Base-by-base conservation (phyloP, 1,139 yeast genomes). In the Saccharomyces hybrid region DNA sequence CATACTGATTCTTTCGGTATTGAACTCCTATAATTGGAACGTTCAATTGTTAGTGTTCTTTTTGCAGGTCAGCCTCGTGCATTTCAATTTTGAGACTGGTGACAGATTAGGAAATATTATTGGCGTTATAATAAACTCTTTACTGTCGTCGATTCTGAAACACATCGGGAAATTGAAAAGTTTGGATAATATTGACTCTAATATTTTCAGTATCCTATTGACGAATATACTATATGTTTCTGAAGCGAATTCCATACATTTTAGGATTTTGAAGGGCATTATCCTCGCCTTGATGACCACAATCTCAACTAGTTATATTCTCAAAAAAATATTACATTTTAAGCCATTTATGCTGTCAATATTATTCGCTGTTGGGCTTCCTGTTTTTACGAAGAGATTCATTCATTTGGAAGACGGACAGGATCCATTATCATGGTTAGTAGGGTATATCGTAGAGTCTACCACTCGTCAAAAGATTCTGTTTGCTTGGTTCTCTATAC, bases 181-280 rank as follows among this genome's bases (percentile, higher is more conserved):
- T 38, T 61, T 73, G 50, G 74, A 72, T 53, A 52, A 57, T 7
- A 65, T 72, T 8, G 76, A 73, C 47, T 72, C 73, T 46, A 66
- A 70, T 31, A 32, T 74, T 14, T 73, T 74, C 59, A 68, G 75
- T 52, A 65, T 71, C 14, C 54, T 71, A 38, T 50, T 72, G 6
- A 68, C 73, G 1, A 71, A 73, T 51, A 55, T 67, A 8, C 50
- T 73, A 9, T 68, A 55, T 51, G 54, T 73, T 48, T 59, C 65
- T 8, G 49, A 50, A 46, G 51, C 6, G 56, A 55, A 2, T 54
- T 60, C 7, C 46, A 56, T 5, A 49, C 52, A 63, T 5, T 65
- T 68, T 55, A 57, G 63, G 14, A 59, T 74, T 6, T 53, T 73
- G n/a, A 70, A 68, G 54, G 68, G 66, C 30, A 59, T 72, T 8